Evolutionary conservation across 73 alveolate genomes (phyloP).

Genomic region (Paramecium bursaria): DNA sequence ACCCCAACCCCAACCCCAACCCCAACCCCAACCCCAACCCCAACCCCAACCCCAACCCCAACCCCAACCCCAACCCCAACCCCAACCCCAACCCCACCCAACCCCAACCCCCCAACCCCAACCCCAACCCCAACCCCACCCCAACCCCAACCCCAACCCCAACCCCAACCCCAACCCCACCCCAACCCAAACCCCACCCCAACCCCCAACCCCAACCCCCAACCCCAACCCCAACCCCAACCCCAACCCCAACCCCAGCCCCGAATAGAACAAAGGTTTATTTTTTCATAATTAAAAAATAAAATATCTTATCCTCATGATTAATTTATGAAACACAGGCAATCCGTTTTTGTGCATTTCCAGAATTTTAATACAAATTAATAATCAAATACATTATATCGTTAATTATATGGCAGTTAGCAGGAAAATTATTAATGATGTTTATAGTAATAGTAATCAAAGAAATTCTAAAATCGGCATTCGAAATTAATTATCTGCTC

Average conservation of each 20-base stretch:
- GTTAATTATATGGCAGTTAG: too few species aligned
- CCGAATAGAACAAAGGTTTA: too few species aligned
- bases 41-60: slow-evolving; percentile 9
- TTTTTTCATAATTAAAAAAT: too few species aligned
- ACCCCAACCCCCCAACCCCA: not conserved
- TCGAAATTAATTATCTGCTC: too few species aligned
- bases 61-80: not conserved
- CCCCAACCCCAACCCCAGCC: slow-evolving; percentile 8
- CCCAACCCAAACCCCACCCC: not conserved
- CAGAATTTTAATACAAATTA: too few species aligned
- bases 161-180: not conserved
- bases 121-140: not conserved
- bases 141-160: slow-evolving; percentile 11
- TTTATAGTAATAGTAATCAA: too few species aligned
- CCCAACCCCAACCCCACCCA: not conserved
- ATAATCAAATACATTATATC: too few species aligned
- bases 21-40: slow-evolving; percentile 11
- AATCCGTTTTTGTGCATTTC: too few species aligned
- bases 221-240: slow-evolving; percentile 7
- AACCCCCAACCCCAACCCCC: not conserved
- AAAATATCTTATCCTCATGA: too few species aligned
- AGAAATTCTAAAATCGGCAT: too few species aligned
- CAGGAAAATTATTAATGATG: too few species aligned
- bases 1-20: slow-evolving; percentile 9
- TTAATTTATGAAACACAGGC: too few species aligned